Percentiles rank a stretch among this genome's conserved stretches.
Evolutionary conservation across 345 rosid genomes (phyloP).

Genomic region (Brassica nigra): DNA sequence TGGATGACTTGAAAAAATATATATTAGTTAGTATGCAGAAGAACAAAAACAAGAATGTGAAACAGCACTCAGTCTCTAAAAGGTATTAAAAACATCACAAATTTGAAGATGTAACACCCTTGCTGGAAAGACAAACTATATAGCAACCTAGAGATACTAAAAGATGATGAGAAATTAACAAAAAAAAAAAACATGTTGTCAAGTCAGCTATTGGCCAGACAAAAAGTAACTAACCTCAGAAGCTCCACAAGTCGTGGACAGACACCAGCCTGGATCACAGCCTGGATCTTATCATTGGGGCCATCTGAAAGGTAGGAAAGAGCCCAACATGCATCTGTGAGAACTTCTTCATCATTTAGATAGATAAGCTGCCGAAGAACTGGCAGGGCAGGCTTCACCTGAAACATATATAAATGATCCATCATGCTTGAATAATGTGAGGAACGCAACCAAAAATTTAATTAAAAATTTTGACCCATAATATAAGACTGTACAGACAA

Average conservation of each 20-base stretch:
- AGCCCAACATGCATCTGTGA: conserved; percentile 94
- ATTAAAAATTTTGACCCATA: not conserved
- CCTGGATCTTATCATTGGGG: conserved; percentile 86
- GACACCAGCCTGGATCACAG: conserved; percentile 81
- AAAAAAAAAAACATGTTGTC: conserved; percentile 25
- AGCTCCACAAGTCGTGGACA: conserved; percentile 82
- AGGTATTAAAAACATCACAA: conserved; percentile 12
- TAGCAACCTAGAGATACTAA: conserved; percentile 7
- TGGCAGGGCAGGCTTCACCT: conserved; percentile 86
- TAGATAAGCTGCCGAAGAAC: conserved; percentile 71
- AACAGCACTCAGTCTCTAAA: conserved; percentile 2
- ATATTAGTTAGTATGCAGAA: conserved; percentile 27
- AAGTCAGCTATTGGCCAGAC: conserved; percentile 7
- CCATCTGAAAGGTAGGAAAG: conserved; percentile 62
- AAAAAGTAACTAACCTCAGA: conserved; percentile 56
- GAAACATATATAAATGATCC: conserved; percentile 27
- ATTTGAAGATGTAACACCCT: conserved; percentile 18
- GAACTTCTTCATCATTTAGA: conserved; percentile 80
- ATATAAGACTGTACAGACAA: conserved; percentile 13
- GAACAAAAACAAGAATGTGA: not conserved
- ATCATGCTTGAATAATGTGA: not conserved
- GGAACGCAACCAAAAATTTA: not conserved
- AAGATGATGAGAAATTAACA: conserved; percentile 8
- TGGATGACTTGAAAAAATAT: conserved; percentile 60
- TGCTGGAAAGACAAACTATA: conserved; percentile 1